These are phyloP conservation scores for Heliophila coronopifolia DNA, from an alignment of 441 rosid genomes.

Conservation along the genomic window DNA sequence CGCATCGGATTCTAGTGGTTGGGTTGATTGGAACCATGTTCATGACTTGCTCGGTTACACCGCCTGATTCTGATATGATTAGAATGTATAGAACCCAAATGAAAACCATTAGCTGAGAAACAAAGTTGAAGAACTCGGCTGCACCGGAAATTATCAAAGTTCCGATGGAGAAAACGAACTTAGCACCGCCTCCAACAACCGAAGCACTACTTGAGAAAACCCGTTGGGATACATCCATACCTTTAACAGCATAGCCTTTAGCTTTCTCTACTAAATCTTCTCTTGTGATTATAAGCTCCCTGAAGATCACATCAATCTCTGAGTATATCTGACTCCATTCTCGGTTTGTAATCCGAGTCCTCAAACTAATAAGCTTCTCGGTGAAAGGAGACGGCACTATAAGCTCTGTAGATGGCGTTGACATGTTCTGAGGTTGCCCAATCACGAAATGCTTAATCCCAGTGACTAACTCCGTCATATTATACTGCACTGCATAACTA, in stretches of 20 bases:
- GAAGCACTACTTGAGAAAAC: constrained; percentile 67
- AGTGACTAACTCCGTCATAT: constrained; percentile 76
- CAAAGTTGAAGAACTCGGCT: constrained; percentile 82
- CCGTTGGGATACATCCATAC: constrained; percentile 66
- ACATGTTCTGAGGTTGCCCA: constrained; percentile 36
- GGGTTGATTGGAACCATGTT: constrained; percentile 67
- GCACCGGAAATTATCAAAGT: constrained; percentile 73
- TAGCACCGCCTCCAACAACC: constrained; percentile 66
- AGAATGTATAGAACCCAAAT: constrained; percentile 77
- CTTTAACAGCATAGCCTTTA: constrained; percentile 69
- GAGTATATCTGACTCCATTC: constrained; percentile 82
- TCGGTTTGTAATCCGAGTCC: constrained; percentile 40
- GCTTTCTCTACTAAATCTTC: constrained; percentile 83
- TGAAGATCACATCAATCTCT: constrained; percentile 62
- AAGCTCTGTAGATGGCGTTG: constrained; percentile 48
- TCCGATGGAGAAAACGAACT: constrained; percentile 55
- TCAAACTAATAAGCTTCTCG: constrained; percentile 62
- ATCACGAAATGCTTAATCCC: constrained; percentile 83
- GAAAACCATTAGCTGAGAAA: constrained; percentile 76
- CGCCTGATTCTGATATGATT: constrained; percentile 89
- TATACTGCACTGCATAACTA: constrained; percentile 80
- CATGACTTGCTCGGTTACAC: constrained; percentile 91
- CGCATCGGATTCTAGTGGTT: constrained; percentile 56
- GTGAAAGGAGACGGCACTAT: constrained; percentile 63
- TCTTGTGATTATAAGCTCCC: constrained; percentile 66